Evolutionary conservation across 2,329 filamentous ascomycete genomes (phyloP).

Genomic region (Aspergillus pseudoviridinutans): DNA sequence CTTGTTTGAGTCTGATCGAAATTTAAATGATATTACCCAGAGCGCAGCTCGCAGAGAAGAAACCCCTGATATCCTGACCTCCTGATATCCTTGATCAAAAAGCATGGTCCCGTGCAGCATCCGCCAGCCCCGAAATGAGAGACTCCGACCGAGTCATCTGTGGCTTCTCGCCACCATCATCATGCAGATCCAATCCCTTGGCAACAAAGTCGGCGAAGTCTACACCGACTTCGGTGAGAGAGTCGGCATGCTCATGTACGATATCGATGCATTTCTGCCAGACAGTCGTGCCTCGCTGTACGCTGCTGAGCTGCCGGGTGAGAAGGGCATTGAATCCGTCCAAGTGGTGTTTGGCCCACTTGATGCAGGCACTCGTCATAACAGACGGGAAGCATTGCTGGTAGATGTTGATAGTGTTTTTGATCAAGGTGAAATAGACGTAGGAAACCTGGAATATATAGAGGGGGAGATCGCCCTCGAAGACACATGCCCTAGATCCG

Average conservation of each 20-base stretch:
- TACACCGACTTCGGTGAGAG: constrained; percentile 79
- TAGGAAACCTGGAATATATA: constrained; percentile 96
- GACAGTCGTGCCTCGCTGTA: constrained; percentile 68
- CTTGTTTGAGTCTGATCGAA: background rate
- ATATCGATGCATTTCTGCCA: constrained; percentile 82
- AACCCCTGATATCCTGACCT: background rate
- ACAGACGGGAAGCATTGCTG: constrained; percentile 78
- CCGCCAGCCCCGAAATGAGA: constrained; percentile 16
- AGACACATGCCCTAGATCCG: constrained; percentile 74
- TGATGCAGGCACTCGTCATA: constrained; percentile 92
- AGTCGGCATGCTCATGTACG: constrained; percentile 72
- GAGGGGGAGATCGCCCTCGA: constrained; percentile 85
- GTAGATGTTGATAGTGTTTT: constrained; percentile 87
- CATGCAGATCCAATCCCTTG: constrained; percentile 40
- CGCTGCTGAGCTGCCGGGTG: constrained; percentile 78
- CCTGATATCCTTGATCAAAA: background rate
- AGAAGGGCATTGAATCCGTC: constrained; percentile 85
- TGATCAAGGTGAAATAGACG: constrained; percentile 91
- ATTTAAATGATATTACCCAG: background rate
- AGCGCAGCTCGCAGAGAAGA: background rate
- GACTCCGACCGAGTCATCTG: constrained; percentile 24
- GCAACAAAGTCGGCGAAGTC: constrained; percentile 85
- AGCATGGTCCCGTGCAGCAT: constrained; percentile 7
- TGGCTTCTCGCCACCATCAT: constrained; percentile 17
- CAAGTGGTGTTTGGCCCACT: constrained; percentile 95